Evolutionary conservation across 768 basidiomycete species (phyloP).

Genomic region (Pleurotus cornucopiae): DNA sequence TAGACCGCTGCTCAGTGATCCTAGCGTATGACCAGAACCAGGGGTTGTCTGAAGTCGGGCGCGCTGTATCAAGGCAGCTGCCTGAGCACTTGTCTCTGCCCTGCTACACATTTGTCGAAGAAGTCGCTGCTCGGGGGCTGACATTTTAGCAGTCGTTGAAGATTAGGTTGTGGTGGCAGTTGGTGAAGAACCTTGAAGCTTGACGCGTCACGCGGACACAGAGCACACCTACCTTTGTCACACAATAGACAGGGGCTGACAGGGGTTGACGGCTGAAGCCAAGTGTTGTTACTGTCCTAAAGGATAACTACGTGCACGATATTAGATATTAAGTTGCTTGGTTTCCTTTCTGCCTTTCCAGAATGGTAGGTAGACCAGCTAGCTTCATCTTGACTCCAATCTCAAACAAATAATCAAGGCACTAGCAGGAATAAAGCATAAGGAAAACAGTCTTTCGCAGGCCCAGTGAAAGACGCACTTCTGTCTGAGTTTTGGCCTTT

Average conservation of each 20-base stretch:
- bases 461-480: constrained; percentile 36
- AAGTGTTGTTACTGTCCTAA: no score
- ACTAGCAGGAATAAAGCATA: constrained; percentile 36
- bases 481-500: constrained; percentile 85
- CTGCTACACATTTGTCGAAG: constrained; percentile 1
- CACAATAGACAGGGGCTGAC: no score
- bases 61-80: constrained; percentile 27
- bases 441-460: background rate
- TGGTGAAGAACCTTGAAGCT: no score
- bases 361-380: constrained; percentile 50
- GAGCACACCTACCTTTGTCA: no score
- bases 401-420: constrained; percentile 89
- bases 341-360: constrained; percentile 17
- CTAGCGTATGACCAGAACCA: constrained; percentile 46
- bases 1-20: constrained; percentile 32
- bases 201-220: no score
- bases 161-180: no score
- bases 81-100: constrained; percentile 27
- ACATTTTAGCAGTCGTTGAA: background rate
- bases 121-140: background rate
- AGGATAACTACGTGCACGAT: no score
- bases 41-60: constrained; percentile 38
- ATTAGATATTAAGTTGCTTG: no score
- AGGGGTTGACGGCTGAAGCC: no score
- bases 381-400: constrained; percentile 80